phyloP scores from a whole-genome alignment of 2,329 filamentous ascomycete genomes.

The Aureobasidium sp. region DNA sequence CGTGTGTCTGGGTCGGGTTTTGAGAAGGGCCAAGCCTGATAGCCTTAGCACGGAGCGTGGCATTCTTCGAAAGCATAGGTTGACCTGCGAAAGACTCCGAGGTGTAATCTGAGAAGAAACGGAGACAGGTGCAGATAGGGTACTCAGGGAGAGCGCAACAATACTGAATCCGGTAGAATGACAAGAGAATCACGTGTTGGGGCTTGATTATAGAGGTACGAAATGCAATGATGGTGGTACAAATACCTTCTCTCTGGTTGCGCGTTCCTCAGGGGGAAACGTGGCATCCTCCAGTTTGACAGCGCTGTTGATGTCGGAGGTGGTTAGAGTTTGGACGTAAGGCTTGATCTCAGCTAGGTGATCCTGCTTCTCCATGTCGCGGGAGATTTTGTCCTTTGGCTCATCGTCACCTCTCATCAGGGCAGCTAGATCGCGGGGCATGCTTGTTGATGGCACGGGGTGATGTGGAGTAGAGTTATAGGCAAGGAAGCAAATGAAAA shows the following conservation, averaged over 20 bases:
- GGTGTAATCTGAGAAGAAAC: not conserved
- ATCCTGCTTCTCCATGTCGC: slow-evolving; percentile 32
- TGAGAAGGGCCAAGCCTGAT: not conserved
- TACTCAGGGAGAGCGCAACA: not conserved
- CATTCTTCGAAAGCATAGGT: not conserved
- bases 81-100: not conserved
- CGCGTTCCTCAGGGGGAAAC: slow-evolving; percentile 53
- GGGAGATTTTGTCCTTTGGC: slow-evolving; percentile 18
- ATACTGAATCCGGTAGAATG: not conserved
- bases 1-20: not conserved
- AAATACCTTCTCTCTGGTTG: slow-evolving; percentile 53
- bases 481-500: not conserved
- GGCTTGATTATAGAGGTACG: not conserved
- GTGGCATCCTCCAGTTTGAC: slow-evolving; percentile 50
- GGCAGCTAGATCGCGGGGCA: slow-evolving; percentile 40
- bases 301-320: slow-evolving; percentile 58
- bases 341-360: slow-evolving; percentile 58
- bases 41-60: not conserved
- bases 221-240: slow-evolving; percentile 4
- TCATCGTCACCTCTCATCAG: slow-evolving; percentile 29
- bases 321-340: slow-evolving; percentile 65
- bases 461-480: not conserved
- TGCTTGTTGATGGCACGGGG: slow-evolving; percentile 19
- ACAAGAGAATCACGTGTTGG: slow-evolving; percentile 15
- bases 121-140: not conserved